Percentiles rank a stretch among this genome's conserved stretches.
These are phyloP conservation scores for Annulohypoxylon bovei DNA, from an alignment of 495 filamentous ascomycete species.

Conservation along the genomic window DNA sequence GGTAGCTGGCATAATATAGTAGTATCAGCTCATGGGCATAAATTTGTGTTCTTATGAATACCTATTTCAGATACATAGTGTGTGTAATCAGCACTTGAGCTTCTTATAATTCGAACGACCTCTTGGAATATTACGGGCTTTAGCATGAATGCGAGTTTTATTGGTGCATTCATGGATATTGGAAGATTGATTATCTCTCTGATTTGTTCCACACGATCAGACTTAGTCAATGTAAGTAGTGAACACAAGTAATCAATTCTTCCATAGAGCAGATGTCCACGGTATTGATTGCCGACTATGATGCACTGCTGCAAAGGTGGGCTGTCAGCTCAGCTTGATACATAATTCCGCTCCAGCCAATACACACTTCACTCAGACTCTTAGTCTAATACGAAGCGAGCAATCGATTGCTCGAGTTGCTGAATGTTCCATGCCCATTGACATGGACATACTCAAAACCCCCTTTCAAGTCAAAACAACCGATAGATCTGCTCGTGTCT, in stretches of 20 bases:
- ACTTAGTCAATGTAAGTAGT: neutral
- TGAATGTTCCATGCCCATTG: neutral
- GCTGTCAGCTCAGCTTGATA: neutral
- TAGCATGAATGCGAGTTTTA: neutral
- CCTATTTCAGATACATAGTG: neutral
- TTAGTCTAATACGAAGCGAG: neutral
- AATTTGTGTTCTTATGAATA: neutral
- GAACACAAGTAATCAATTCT: neutral
- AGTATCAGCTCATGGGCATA: neutral
- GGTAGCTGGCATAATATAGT: too few species aligned
- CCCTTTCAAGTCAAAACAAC: too few species aligned
- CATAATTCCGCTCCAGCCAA: neutral
- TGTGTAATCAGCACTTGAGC: too few species aligned
- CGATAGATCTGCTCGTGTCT: neutral
- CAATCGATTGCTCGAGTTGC: neutral
- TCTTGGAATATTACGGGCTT: neutral
- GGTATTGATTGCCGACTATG: neutral
- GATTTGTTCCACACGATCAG: neutral
- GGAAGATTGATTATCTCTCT: neutral
- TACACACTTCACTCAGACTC: neutral
- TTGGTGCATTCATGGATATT: neutral
- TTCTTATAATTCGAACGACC: too few species aligned
- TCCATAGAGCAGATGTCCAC: neutral
- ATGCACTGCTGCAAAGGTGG: neutral
- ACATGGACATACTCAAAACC: neutral